Conservation (phyloP, 2,329 filamentous ascomycete genomes). For the Verticillium tricorpus region DNA sequence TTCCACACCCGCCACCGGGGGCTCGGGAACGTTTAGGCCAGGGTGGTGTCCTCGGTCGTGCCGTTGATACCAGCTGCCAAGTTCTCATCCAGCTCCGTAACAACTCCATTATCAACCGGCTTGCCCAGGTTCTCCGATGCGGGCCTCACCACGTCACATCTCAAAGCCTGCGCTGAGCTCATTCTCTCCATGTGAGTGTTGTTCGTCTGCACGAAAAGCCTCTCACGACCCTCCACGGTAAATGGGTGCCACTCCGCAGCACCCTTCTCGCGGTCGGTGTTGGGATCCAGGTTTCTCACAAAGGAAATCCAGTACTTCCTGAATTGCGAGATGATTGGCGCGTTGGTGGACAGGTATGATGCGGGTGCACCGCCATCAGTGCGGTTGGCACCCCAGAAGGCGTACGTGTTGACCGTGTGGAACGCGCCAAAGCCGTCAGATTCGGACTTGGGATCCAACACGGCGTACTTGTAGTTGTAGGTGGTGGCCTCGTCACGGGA, state of each 20-base stretch:
- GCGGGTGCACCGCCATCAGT: constrained; percentile 40
- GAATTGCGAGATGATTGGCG: constrained; percentile 52
- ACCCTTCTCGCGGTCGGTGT: constrained; percentile 38
- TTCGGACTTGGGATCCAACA: constrained; percentile 52
- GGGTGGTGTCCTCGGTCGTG: constrained; percentile 8
- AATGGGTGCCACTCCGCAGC: constrained; percentile 49
- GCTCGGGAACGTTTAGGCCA: background rate
- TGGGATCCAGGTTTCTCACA: constrained; percentile 62
- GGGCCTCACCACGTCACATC: constrained; percentile 8
- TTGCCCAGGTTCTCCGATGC: constrained; percentile 10
- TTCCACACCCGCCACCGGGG: too few species aligned
- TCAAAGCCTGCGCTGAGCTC: constrained; percentile 10
- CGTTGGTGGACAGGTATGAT: constrained; percentile 55
- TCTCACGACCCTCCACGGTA: constrained; percentile 20
- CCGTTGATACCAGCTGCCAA: constrained; percentile 9
- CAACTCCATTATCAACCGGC: constrained; percentile 6
- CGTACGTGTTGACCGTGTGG: constrained; percentile 62
- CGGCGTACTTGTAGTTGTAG: constrained; percentile 69
- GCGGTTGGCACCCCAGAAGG: constrained; percentile 63
- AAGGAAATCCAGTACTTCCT: constrained; percentile 75
- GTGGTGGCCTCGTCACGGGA: constrained; percentile 26
- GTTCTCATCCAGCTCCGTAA: constrained; percentile 9
- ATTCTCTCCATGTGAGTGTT: constrained; percentile 37
- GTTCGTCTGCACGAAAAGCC: constrained; percentile 38
- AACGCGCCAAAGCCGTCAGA: constrained; percentile 56